Evolutionary conservation across 257 asterid genomes (phyloP).

Genomic region (Gynochthodes officinalis): DNA sequence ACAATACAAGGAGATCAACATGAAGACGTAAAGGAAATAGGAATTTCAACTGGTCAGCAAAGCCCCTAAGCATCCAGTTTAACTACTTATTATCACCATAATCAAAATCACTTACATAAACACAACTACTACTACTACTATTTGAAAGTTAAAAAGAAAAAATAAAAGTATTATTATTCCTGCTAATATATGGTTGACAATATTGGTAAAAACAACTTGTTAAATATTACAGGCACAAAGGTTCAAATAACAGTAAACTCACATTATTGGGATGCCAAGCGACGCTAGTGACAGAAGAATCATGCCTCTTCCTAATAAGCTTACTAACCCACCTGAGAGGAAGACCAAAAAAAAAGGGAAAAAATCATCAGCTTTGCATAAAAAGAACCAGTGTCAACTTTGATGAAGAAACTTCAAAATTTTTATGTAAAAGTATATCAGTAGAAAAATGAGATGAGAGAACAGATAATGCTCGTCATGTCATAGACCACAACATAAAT

Average conservation of each 20-base stretch:
- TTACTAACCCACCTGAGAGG: constrained; percentile 96
- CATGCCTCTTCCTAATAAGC: constrained; percentile 92
- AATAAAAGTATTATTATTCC: background rate
- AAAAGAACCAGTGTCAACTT: background rate
- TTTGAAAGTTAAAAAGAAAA: background rate
- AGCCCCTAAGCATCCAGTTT: background rate
- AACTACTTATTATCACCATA: background rate
- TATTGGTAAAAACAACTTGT: background rate
- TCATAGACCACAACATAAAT: background rate
- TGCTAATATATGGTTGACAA: background rate
- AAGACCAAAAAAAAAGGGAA: constrained; percentile 10
- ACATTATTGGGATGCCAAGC: constrained; percentile 99
- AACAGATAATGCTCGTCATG: background rate
- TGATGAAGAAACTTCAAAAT: background rate
- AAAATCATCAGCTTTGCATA: background rate
- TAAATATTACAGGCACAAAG: background rate
- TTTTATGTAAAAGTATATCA: background rate
- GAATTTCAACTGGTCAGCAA: background rate
- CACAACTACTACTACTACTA: background rate
- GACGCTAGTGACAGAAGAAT: constrained; percentile 92
- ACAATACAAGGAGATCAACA: background rate
- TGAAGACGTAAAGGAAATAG: background rate
- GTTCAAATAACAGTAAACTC: constrained; percentile 27
- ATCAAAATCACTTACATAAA: background rate
- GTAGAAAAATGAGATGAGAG: background rate